A percentile compares a stretch with the other conserved stretches of the same genome.
These are phyloP conservation scores for Singerocomus rubriflavus DNA, from an alignment of 1,284 basidiomycete species.

Conservation along the genomic window DNA sequence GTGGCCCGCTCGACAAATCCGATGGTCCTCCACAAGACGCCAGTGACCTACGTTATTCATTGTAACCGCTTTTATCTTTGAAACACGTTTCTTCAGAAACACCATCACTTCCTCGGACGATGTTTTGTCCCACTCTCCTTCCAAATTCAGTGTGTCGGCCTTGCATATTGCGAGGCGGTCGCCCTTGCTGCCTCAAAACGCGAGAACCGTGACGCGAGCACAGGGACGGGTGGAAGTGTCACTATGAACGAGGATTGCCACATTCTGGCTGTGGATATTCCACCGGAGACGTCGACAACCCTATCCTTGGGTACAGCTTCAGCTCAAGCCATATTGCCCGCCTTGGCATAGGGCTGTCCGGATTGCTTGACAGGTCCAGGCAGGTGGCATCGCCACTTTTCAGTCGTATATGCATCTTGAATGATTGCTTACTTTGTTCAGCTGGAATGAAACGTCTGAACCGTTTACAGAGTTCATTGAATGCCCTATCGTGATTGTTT, in stretches of 20 bases:
- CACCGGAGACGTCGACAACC: constrained; percentile 7
- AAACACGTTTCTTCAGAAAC: constrained; percentile 7
- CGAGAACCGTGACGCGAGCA: constrained; percentile 5
- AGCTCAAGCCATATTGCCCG: background rate
- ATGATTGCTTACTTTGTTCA: constrained; percentile 3
- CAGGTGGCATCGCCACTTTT: background rate
- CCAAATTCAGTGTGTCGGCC: constrained; percentile 8
- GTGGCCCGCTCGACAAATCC: background rate
- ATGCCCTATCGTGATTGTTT: constrained; percentile 6
- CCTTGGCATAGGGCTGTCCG: background rate
- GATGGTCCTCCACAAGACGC: constrained; percentile 6
- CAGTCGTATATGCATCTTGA: background rate
- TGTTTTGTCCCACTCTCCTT: constrained; percentile 2
- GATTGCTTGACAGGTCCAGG: background rate
- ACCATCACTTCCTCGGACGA: background rate
- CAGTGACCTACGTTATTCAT: constrained; percentile 8
- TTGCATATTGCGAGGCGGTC: background rate
- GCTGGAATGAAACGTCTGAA: background rate
- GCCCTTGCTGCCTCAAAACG: background rate
- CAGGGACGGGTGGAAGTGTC: constrained; percentile 4
- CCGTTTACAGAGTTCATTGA: constrained; percentile 6
- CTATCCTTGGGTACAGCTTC: constrained; percentile 1
- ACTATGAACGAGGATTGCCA: constrained; percentile 2
- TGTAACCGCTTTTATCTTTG: background rate
- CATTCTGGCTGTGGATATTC: constrained; percentile 2